Conservation (phyloP, 176 grass and related monocot species). For the Hsuehochloa calcarea region DNA sequence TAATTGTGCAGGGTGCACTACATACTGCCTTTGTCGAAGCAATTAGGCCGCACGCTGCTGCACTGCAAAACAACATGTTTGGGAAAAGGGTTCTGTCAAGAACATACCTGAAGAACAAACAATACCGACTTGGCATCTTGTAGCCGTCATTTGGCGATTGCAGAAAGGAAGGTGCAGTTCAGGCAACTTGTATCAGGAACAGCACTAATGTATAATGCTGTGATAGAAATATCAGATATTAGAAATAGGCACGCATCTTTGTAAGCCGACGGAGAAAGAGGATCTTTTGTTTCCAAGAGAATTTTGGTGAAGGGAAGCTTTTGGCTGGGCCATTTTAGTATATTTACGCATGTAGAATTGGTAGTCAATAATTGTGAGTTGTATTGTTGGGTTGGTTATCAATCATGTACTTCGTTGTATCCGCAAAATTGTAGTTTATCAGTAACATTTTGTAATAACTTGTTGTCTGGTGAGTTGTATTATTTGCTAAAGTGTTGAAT, state of each 20-base stretch:
- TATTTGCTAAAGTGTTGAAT: not conserved
- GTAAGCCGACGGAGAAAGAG: not conserved
- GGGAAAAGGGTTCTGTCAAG: conserved; percentile 66
- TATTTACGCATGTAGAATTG: conserved; percentile 23
- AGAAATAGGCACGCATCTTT: not conserved
- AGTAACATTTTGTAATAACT: conserved; percentile 37
- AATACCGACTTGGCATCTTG: conserved; percentile 22
- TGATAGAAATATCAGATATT: not conserved
- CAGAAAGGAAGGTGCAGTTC: not conserved
- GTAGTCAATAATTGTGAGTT: not conserved
- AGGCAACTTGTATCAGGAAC: not conserved
- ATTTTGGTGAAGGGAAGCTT: not conserved
- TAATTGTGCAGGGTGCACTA: conserved; percentile 40
- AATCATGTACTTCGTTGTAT: conserved; percentile 30
- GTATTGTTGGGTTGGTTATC: not conserved
- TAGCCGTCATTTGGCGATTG: not conserved
- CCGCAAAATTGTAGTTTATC: conserved; percentile 24
- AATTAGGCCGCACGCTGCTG: conserved; percentile 42
- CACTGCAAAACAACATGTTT: conserved; percentile 47
- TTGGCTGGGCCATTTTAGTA: conserved; percentile 1
- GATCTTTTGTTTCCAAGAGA: conserved; percentile 19
- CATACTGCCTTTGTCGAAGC: conserved; percentile 43
- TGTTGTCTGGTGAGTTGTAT: conserved; percentile 26
- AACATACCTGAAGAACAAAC: conserved; percentile 64
- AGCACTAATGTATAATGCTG: conserved; percentile 31